These are phyloP conservation scores for Metschnikowia amazonensis DNA, from an alignment of 805 yeast species.

Conservation along the genomic window DNA sequence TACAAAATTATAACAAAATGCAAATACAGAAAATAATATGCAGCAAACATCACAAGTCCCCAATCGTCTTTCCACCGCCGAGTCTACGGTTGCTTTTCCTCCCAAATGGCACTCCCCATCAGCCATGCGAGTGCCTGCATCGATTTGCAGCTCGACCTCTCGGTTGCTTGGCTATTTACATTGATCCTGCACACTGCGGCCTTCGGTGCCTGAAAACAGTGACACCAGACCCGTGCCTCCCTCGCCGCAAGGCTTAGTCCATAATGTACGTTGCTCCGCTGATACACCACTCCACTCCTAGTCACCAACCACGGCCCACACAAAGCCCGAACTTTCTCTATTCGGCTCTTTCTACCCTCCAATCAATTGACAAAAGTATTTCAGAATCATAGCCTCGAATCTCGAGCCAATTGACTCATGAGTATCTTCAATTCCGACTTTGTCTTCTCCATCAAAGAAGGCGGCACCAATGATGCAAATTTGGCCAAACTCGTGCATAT, in stretches of 20 bases:
- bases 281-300: too few relatives aligned
- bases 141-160: neutral
- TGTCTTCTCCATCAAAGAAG: constrained; percentile 10
- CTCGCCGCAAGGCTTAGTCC: neutral
- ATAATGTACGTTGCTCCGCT: neutral
- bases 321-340: neutral
- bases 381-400: neutral
- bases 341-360: neutral
- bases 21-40: too few relatives aligned
- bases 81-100: too few relatives aligned
- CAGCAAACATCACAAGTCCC: too few relatives aligned
- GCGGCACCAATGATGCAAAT: constrained; percentile 6
- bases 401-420: constrained; percentile 7
- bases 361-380: too few relatives aligned
- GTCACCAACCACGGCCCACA: neutral
- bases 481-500: constrained; percentile 9
- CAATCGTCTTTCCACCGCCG: too few relatives aligned
- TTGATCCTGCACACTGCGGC: neutral
- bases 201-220: neutral
- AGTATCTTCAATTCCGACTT: constrained; percentile 11
- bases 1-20: too few relatives aligned
- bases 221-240: constrained; percentile 4
- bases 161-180: neutral
- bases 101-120: too few relatives aligned
- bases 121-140: neutral